A percentile compares a stretch with the other conserved stretches of the same genome.
phyloP scores from a whole-genome alignment of 1,284 basidiomycete species.

The Marasmius oreades region DNA sequence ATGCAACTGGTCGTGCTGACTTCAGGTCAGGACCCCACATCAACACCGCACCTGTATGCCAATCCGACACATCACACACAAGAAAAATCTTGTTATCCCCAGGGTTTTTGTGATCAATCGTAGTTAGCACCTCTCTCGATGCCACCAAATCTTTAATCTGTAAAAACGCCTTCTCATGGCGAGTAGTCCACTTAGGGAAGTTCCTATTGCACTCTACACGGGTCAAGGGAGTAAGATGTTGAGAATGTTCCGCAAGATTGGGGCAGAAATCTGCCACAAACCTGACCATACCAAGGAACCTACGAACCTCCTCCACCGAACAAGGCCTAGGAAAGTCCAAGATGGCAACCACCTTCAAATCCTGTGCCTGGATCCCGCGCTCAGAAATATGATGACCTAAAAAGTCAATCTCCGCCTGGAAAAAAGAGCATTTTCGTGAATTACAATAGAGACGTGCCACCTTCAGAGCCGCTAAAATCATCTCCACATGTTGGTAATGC shows the following conservation, averaged over 20 bases:
- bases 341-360: conserved; percentile 1
- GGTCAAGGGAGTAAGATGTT: conserved; percentile 24
- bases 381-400: conserved; percentile 25
- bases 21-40: conserved; percentile 28
- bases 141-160: too few relatives aligned
- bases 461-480: conserved; percentile 23
- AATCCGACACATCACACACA: conserved; percentile 31
- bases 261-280: conserved; percentile 27
- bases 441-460: conserved; percentile 23
- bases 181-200: conserved; percentile 20
- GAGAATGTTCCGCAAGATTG: conserved; percentile 21
- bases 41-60: conserved; percentile 29
- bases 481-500: conserved; percentile 26
- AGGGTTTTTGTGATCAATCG: too few relatives aligned
- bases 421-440: conserved; percentile 21
- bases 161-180: too few relatives aligned
- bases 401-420: conserved; percentile 17
- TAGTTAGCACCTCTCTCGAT: too few relatives aligned
- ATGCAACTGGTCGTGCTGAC: conserved; percentile 29
- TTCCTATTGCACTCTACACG: conserved; percentile 15
- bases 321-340: conserved; percentile 22
- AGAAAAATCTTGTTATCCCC: conserved; percentile 35
- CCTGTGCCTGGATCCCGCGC: conserved; percentile 21
- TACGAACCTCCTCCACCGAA: conserved; percentile 19
- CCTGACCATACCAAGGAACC: conserved; percentile 29